A percentile compares a stretch with the other conserved stretches of the same genome.
These are phyloP conservation scores for Afroboletus lepidellus DNA, from an alignment of 1,284 basidiomycete genomes.

Conservation along the genomic window DNA sequence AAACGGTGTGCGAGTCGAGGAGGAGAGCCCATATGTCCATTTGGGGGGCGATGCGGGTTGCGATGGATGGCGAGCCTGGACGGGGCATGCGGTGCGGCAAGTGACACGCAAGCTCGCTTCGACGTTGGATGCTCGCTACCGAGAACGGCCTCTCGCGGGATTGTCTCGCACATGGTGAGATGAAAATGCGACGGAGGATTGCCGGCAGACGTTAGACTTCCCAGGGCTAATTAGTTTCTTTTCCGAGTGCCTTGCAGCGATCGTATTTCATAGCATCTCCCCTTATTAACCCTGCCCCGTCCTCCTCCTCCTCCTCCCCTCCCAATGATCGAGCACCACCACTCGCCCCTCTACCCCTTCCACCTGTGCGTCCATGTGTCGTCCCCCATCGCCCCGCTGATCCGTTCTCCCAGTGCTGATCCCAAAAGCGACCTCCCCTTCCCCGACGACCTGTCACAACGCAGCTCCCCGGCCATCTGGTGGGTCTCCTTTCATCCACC, in stretches of 20 bases:
- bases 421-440: constrained; percentile 39
- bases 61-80: constrained; percentile 17
- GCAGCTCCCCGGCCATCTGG: constrained; percentile 50
- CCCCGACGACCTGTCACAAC: constrained; percentile 47
- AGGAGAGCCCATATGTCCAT: constrained; percentile 21
- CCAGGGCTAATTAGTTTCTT: constrained; percentile 34
- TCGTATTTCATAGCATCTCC: constrained; percentile 32
- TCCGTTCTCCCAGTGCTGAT: constrained; percentile 33
- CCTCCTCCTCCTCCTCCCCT: constrained; percentile 15
- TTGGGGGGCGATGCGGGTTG: constrained; percentile 26
- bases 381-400: constrained; percentile 6
- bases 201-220: constrained; percentile 37
- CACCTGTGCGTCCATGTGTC: constrained; percentile 46
- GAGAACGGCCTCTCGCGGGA: constrained; percentile 31
- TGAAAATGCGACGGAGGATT: constrained; percentile 28
- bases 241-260: constrained; percentile 37
- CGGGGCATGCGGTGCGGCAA: constrained; percentile 6
- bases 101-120: constrained; percentile 19
- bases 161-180: constrained; percentile 31
- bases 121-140: constrained; percentile 38
- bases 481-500: constrained; percentile 31
- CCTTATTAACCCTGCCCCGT: constrained; percentile 21
- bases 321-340: constrained; percentile 45
- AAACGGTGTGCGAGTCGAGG: constrained; percentile 30
- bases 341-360: constrained; percentile 51